Evolutionary conservation across 768 basidiomycete species (phyloP), one percentile per base, ranked within the genome.

Genomic region (Hydnomerulius pinastri): DNA sequence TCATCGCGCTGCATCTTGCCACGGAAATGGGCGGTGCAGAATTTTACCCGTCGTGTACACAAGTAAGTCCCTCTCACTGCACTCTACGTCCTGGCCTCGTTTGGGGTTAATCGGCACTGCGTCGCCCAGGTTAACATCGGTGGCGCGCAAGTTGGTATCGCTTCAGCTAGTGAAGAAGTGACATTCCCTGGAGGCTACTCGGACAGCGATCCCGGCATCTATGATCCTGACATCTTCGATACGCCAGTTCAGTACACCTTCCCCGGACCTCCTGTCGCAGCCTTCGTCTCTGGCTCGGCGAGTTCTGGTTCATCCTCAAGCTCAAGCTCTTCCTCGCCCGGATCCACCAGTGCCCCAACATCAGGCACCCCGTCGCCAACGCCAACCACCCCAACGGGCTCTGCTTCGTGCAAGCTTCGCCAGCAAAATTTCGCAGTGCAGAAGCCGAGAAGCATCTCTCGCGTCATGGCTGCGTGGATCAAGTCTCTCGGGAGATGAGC

Each of bases 31-130:
- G 83, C 5, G 86, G 86, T 17, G 89, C 87, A 1, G 90, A 92
- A 68, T 92, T 90, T 68, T 92, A 92, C 64, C 83, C 86, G 0
- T 79, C 80, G 23, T 92, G 90, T 65, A 73, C 78, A 3, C 79
- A 80, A 64, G 66, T 68, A 43, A 23, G 17, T 1, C 42, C 12
- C 1, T 20, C 4, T 11, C n/a, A 72, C 50, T 43, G 20, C n/a
- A 8, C 25, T 4, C 17, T 3, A n/a, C 27, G 17, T 35, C 20
- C 43, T 35, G 8, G 30, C 46, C 33, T 4, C 6, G n/a, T n/a
- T n/a, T n/a, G n/a, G n/a, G n/a, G n/a, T 24, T 41, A 11, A 30
- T 47, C 9, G 5, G n/a, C 12, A 18, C 11, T 11, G 18, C 41
- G 12, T 20, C 25, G 7, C 29, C 5, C 78, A 84, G 67, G 62